phyloP scores from a whole-genome alignment of 768 basidiomycete genomes.

The Mycena olivaceomarginata region DNA sequence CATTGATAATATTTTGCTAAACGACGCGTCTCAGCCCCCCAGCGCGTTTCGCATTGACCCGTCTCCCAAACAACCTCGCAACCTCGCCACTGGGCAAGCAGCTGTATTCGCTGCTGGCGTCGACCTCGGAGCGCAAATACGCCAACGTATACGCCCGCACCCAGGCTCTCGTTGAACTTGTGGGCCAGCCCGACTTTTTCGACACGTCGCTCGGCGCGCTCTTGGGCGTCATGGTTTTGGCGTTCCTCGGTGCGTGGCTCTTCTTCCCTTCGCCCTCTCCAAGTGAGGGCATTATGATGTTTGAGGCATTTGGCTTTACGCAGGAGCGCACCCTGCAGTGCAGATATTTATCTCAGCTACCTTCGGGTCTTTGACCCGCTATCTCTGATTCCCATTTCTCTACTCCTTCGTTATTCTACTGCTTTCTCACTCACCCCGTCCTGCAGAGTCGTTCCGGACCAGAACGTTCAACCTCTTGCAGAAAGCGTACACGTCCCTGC shows the following conservation, averaged over 20 bases:
- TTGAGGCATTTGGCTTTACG: constrained; percentile 54
- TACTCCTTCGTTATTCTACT: background rate
- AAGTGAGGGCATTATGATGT: constrained; percentile 49
- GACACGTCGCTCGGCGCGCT: constrained; percentile 67
- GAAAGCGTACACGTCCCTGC: constrained; percentile 80
- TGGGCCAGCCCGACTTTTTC: constrained; percentile 65
- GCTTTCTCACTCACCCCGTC: constrained; percentile 9
- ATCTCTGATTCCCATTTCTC: constrained; percentile 38
- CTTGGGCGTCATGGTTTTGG: constrained; percentile 63
- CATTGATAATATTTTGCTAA: constrained; percentile 2
- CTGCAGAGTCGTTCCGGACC: constrained; percentile 74
- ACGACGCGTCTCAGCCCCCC: constrained; percentile 65
- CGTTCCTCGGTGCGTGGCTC: constrained; percentile 71
- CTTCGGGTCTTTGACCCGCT: constrained; percentile 76
- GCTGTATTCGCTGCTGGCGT: constrained; percentile 67
- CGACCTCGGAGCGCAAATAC: constrained; percentile 75
- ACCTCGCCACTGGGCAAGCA: constrained; percentile 67
- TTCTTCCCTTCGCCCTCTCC: background rate
- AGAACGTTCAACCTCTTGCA: constrained; percentile 75
- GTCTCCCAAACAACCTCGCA: constrained; percentile 70
- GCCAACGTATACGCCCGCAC: constrained; percentile 72
- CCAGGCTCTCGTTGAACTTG: constrained; percentile 60
- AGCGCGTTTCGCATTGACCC: constrained; percentile 74
- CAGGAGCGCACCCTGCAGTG: constrained; percentile 79
- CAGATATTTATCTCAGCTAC: constrained; percentile 95